These are phyloP conservation scores for Mortierella antarctica DNA, from an alignment of 192 early-diverging fungal genomes.

Conservation along the genomic window DNA sequence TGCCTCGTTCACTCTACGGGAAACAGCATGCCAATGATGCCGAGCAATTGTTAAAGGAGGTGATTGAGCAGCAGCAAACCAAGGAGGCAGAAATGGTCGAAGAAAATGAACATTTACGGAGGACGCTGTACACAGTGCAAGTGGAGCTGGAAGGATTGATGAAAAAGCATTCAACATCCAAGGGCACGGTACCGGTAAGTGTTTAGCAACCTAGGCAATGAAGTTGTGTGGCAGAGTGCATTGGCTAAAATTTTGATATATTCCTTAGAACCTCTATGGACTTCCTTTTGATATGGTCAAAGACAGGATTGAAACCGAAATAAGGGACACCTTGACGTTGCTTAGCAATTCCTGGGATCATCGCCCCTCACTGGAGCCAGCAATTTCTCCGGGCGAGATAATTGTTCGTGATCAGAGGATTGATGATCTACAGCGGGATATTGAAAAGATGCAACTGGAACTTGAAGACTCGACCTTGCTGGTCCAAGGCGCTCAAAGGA, in stretches of 20 bases:
- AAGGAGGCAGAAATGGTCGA: constrained; percentile 50
- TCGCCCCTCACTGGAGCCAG: constrained; percentile 22
- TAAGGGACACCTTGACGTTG: constrained; percentile 34
- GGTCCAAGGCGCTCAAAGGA: constrained; percentile 51
- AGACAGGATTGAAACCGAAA: constrained; percentile 44
- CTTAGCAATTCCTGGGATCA: constrained; percentile 45
- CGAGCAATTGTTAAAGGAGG: constrained; percentile 40
- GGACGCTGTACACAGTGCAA: constrained; percentile 53
- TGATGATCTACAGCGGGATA: constrained; percentile 30
- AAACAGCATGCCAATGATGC: constrained; percentile 20
- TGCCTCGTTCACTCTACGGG: constrained; percentile 29
- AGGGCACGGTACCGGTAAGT: constrained; percentile 16
- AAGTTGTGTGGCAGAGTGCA: neutral
- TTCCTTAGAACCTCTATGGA: constrained; percentile 33
- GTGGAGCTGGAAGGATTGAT: constrained; percentile 46
- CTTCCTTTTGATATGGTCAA: constrained; percentile 45
- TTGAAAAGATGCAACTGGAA: constrained; percentile 44
- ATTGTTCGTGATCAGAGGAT: constrained; percentile 46
- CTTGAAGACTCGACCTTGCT: constrained; percentile 51
- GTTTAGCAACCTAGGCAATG: neutral
- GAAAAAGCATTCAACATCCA: constrained; percentile 27
- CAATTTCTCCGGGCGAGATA: constrained; percentile 25
- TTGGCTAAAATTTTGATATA: neutral
- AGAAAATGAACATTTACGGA: constrained; percentile 55
- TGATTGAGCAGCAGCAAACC: constrained; percentile 46